A percentile compares a stretch with the other conserved stretches of the same genome.
Evolutionary conservation across 2,329 filamentous ascomycete genomes (phyloP).

Genomic region (Aspergillus texensis): DNA sequence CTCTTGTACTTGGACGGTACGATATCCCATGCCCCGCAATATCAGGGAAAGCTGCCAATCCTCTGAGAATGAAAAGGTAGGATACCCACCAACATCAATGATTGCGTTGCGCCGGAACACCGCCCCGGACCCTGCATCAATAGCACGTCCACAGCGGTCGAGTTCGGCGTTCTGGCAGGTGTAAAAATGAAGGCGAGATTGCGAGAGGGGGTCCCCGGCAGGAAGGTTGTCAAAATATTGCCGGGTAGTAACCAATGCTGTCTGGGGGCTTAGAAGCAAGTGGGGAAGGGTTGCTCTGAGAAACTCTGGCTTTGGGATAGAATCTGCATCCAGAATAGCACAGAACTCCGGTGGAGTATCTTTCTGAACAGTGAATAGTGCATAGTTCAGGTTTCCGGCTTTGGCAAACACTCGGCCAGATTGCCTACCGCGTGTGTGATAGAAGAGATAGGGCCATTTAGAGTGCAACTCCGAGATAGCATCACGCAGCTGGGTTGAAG

Average conservation of each 20-base stretch:
- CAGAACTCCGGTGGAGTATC: constrained; percentile 32
- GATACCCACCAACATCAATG: constrained; percentile 35
- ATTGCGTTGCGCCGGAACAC: constrained; percentile 36
- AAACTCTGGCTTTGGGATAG: constrained; percentile 38
- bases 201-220: constrained; percentile 32
- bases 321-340: constrained; percentile 40
- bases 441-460: constrained; percentile 54
- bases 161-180: constrained; percentile 36
- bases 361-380: constrained; percentile 28
- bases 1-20: constrained; percentile 34
- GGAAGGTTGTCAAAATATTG: constrained; percentile 41
- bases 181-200: constrained; percentile 36
- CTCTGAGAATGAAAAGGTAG: constrained; percentile 38
- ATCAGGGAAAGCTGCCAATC: constrained; percentile 39
- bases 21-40: constrained; percentile 32
- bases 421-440: constrained; percentile 54
- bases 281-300: constrained; percentile 42
- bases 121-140: constrained; percentile 39
- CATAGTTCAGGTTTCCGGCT: constrained; percentile 42
- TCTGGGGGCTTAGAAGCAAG: constrained; percentile 28
- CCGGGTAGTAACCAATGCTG: constrained; percentile 36
- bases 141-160: constrained; percentile 29
- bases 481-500: constrained; percentile 46
- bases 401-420: constrained; percentile 37
- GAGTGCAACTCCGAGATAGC: constrained; percentile 42